A percentile compares a stretch with the other conserved stretches of the same genome.
These are phyloP conservation scores for Herpotrichia juniperi DNA, from an alignment of 2,329 filamentous ascomycete genomes.

Conservation along the genomic window DNA sequence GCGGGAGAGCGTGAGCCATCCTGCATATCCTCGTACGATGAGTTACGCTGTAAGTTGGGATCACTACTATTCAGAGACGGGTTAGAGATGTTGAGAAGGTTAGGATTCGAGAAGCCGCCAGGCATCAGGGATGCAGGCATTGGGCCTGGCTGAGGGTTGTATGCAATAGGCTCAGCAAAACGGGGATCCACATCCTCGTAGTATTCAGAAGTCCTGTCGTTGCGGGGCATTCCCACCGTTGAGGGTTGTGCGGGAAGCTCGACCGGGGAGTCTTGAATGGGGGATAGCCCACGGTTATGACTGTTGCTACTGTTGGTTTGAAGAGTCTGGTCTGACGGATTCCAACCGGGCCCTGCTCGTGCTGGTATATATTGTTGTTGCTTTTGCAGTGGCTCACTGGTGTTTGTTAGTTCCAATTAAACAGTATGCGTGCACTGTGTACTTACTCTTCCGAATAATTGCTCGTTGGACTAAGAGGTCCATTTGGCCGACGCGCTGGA, in stretches of 20 bases:
- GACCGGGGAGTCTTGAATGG: slow-evolving; percentile 47
- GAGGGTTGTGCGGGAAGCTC: slow-evolving; percentile 40
- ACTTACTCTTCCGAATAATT: slow-evolving; percentile 77
- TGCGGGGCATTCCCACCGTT: slow-evolving; percentile 26
- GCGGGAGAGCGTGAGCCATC: slow-evolving; percentile 70
- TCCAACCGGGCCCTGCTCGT: slow-evolving; percentile 52
- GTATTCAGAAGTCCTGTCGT: slow-evolving; percentile 62
- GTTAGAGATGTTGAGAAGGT: slow-evolving; percentile 29
- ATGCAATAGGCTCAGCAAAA: slow-evolving; percentile 65
- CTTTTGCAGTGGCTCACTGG: slow-evolving; percentile 30
- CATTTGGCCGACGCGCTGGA: slow-evolving; percentile 32
- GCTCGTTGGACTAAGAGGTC: slow-evolving; percentile 64
- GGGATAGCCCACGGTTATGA: slow-evolving; percentile 44
- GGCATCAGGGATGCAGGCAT: slow-evolving; percentile 43
- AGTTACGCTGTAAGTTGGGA: slow-evolving; percentile 47
- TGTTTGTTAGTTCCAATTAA: slow-evolving; percentile 10
- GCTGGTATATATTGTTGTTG: slow-evolving; percentile 51
- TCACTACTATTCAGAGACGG: slow-evolving; percentile 32
- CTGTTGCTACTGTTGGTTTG: slow-evolving; percentile 34
- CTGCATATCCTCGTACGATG: slow-evolving; percentile 68
- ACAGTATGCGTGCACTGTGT: slow-evolving; percentile 11
- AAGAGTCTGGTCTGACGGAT: slow-evolving; percentile 32
- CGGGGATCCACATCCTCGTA: slow-evolving; percentile 94
- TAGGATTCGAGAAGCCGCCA: slow-evolving; percentile 38
- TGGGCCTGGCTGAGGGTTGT: slow-evolving; percentile 29